Evolutionary conservation across 805 yeast genomes (phyloP).

Genomic region (Teunomyces cretensis): DNA sequence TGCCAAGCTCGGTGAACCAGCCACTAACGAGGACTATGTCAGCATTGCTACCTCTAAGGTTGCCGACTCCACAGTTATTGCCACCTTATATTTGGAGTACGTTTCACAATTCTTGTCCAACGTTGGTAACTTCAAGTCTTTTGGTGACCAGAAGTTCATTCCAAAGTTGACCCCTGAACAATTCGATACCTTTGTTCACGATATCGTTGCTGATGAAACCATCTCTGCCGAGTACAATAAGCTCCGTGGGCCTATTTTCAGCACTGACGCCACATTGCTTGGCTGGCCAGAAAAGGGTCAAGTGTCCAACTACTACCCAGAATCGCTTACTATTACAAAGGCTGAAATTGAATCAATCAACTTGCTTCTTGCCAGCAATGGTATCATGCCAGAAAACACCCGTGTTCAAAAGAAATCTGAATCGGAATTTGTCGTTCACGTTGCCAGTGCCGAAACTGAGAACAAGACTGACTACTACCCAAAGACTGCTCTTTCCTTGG

Average conservation of each 20-base stretch:
- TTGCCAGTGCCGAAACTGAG: slow-evolving; percentile 61
- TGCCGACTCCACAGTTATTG: slow-evolving; percentile 34
- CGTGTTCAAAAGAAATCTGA: slow-evolving; percentile 60
- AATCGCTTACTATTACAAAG: slow-evolving; percentile 45
- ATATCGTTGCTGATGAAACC: slow-evolving; percentile 35
- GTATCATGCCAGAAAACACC: slow-evolving; percentile 77
- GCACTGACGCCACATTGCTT: slow-evolving; percentile 51
- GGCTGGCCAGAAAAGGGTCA: slow-evolving; percentile 83
- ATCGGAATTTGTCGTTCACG: slow-evolving; percentile 53
- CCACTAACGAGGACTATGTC: slow-evolving; percentile 36
- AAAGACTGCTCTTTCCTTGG: slow-evolving; percentile 32
- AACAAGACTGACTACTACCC: slow-evolving; percentile 58
- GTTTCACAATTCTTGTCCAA: slow-evolving; percentile 74
- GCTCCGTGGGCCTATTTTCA: slow-evolving; percentile 52
- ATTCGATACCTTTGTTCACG: slow-evolving; percentile 50
- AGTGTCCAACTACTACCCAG: slow-evolving; percentile 69
- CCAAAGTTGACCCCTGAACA: slow-evolving; percentile 55
- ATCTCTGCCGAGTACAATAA: slow-evolving; percentile 36
- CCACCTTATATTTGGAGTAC: slow-evolving; percentile 59
- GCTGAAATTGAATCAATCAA: slow-evolving; percentile 67
- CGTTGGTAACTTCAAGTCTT: slow-evolving; percentile 79
- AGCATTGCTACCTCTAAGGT: slow-evolving; percentile 26
- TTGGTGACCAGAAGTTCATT: slow-evolving; percentile 85
- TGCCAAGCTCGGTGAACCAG: slow-evolving; percentile 45
- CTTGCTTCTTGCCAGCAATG: slow-evolving; percentile 58